These are phyloP conservation scores for Violaceomyces palustris DNA, from an alignment of 1,284 basidiomycete genomes.

Conservation along the genomic window DNA sequence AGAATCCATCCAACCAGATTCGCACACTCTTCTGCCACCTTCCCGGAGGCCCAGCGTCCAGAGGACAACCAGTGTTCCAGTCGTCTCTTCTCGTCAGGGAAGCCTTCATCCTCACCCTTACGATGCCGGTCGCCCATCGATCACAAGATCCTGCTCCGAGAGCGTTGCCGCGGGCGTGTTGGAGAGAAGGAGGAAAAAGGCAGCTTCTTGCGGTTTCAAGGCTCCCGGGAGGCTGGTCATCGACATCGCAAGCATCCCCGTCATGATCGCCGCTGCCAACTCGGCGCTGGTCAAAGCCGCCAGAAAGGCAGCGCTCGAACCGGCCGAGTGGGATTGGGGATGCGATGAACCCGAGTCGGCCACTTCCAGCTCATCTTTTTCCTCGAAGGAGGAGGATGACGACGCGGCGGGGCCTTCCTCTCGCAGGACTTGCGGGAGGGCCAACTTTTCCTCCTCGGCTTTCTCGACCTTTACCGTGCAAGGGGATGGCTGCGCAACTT, in stretches of 20 bases:
- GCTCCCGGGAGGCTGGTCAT: slow-evolving; percentile 17
- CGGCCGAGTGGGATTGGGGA: slow-evolving; percentile 26
- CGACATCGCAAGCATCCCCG: slow-evolving; percentile 15
- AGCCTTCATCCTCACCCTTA: slow-evolving; percentile 13
- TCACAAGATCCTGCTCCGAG: slow-evolving; percentile 26
- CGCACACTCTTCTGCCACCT: too few relatives aligned
- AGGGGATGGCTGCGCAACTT: too few relatives aligned
- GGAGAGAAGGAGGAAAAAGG: slow-evolving; percentile 15
- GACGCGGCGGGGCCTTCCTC: too few relatives aligned
- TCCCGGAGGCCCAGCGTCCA: slow-evolving; percentile 23
- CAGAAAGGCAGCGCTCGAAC: slow-evolving; percentile 18
- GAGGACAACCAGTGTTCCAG: slow-evolving; percentile 20
- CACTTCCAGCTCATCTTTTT: too few relatives aligned
- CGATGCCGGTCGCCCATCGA: slow-evolving; percentile 5
- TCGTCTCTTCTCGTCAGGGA: too few relatives aligned
- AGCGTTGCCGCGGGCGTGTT: slow-evolving; percentile 19
- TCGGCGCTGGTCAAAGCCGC: slow-evolving; percentile 19
- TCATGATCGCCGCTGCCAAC: slow-evolving; percentile 22
- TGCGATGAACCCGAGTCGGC: too few relatives aligned
- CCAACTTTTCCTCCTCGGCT: too few relatives aligned
- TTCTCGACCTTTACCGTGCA: too few relatives aligned
- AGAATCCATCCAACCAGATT: too few relatives aligned
- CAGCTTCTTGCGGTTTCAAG: neutral
- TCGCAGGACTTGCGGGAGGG: too few relatives aligned
- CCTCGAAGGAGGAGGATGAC: too few relatives aligned